Evolutionary conservation across 1,284 basidiomycete species (phyloP), one percentile per base, ranked within the genome.

Genomic region (Naganishia sp.): DNA sequence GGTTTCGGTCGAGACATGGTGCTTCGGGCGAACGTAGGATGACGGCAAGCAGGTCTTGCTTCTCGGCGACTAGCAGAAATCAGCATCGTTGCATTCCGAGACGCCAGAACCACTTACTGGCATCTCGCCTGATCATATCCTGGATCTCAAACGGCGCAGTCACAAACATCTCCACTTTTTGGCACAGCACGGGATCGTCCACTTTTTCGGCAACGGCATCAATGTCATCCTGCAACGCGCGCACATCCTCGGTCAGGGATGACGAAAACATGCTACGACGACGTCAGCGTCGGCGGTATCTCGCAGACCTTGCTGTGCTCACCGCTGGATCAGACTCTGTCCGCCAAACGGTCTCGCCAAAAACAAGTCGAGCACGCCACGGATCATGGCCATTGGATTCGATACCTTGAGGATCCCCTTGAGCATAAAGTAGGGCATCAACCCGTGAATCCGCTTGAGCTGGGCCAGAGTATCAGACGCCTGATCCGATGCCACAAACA

Each of bases 351-450:
- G 96, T 73, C 94, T 89, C 1, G 95, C 96, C n/a, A 98, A 84
- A 82, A 99, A 99, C 45, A 99, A 85, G 74, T 99, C 96, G 64
- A 99, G 83, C 2, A 97, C 84, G 65, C 82, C 85, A 70, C 95
- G 85, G 72, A 99, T 94, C 95, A 99, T 99, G 17, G 87, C 86
- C 71, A 99, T 89, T 0, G 95, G 95, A 78, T 98, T 99, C 65
- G 91, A 95, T 71, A 99, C 90, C 77, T 87, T 90, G 69, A 99
- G 81, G 21, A 94, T 90, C 6, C 91, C 85, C 77, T 94, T 95
- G 68, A 99, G 85, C 82, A 98, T 87, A 75, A 98, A 93, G 80
- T 99, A 99, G 3, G 95, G 95, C 92, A 99, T 97, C 67, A 97
- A 82, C 1, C 92, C 92, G 76, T 99, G 96, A 63, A 97, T 86